Conservation (phyloP, 225 moss, liverwort and hornwort genomes). For the Pseudisothecium myosuroides region DNA sequence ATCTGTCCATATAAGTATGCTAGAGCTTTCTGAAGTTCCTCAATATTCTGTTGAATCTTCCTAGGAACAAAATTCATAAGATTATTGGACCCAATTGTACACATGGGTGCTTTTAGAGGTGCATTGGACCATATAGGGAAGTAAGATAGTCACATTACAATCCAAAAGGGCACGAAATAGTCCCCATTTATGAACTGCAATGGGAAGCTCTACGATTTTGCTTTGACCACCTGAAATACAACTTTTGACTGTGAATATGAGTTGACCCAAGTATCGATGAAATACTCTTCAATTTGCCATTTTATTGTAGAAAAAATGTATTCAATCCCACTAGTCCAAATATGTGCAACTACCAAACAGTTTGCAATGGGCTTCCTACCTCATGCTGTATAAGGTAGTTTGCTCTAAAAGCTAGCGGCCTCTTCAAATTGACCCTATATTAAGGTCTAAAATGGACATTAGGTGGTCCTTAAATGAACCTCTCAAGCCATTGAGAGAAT, state of each 20-base stretch:
- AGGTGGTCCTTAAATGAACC: too few relatives aligned
- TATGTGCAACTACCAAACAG: neutral
- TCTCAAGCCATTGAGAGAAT: too few relatives aligned
- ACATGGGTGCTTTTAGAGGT: neutral
- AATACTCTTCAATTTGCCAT: neutral
- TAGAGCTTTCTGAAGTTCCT: neutral
- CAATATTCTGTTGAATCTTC: neutral
- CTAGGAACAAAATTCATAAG: neutral
- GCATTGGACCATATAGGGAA: neutral
- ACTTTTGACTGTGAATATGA: neutral
- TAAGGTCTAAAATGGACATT: too few relatives aligned
- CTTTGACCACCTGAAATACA: neutral
- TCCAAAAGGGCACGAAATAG: neutral
- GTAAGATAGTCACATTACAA: neutral
- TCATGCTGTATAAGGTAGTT: too few relatives aligned
- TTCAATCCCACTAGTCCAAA: too few relatives aligned
- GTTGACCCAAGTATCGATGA: neutral
- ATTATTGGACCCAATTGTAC: neutral
- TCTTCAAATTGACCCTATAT: too few relatives aligned
- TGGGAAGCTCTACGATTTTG: neutral
- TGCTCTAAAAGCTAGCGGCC: too few relatives aligned
- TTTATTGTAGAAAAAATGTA: too few relatives aligned
- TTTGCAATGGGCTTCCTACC: neutral
- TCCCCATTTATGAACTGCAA: neutral
- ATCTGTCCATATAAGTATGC: neutral